A percentile compares a stretch with the other conserved stretches of the same genome.
Evolutionary conservation across 2,329 filamentous ascomycete species (phyloP).

Genomic region (Ophiosphaerella herpotricha): DNA sequence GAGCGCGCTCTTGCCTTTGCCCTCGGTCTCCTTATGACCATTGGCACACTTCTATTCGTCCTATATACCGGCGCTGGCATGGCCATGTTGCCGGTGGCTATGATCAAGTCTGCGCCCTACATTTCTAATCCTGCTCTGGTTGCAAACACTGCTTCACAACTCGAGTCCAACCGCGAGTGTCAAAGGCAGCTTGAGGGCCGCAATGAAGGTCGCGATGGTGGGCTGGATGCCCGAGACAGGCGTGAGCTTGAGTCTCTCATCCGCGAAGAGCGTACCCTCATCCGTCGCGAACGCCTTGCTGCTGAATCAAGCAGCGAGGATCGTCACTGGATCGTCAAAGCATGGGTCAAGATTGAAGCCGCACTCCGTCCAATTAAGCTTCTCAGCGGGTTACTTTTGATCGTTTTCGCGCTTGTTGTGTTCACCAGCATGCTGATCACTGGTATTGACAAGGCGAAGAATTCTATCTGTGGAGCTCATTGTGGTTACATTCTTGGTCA

Average conservation of each 20-base stretch:
- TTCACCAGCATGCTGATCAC: slow-evolving; percentile 95
- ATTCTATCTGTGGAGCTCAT: slow-evolving; percentile 85
- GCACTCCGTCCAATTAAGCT: slow-evolving; percentile 88
- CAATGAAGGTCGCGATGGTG: slow-evolving; percentile 73
- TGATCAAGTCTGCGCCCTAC: slow-evolving; percentile 90
- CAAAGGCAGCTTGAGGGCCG: slow-evolving; percentile 90
- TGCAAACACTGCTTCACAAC: slow-evolving; percentile 75
- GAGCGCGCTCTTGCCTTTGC: slow-evolving; percentile 92
- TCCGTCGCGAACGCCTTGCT: slow-evolving; percentile 85
- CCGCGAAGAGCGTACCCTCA: slow-evolving; percentile 88
- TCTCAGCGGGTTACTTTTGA: slow-evolving; percentile 77
- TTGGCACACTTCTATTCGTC: slow-evolving; percentile 84
- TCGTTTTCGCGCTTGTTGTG: slow-evolving; percentile 74
- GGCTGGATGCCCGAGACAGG: slow-evolving; percentile 81
- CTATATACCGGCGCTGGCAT: slow-evolving; percentile 89
- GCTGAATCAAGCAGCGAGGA: slow-evolving; percentile 80
- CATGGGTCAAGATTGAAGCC: slow-evolving; percentile 80
- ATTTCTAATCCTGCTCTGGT: slow-evolving; percentile 80
- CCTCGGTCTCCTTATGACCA: slow-evolving; percentile 82
- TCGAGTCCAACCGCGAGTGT: slow-evolving; percentile 87
- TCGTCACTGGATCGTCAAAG: slow-evolving; percentile 71
- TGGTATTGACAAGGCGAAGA: slow-evolving; percentile 92
- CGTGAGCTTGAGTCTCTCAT: slow-evolving; percentile 85
- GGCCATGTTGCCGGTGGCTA: slow-evolving; percentile 82
- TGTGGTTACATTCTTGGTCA: slow-evolving; percentile 91